Evolutionary conservation across 129 eudicot species (phyloP), one percentile per base, ranked within the genome.

Genomic region (Lactuca saligna): DNA sequence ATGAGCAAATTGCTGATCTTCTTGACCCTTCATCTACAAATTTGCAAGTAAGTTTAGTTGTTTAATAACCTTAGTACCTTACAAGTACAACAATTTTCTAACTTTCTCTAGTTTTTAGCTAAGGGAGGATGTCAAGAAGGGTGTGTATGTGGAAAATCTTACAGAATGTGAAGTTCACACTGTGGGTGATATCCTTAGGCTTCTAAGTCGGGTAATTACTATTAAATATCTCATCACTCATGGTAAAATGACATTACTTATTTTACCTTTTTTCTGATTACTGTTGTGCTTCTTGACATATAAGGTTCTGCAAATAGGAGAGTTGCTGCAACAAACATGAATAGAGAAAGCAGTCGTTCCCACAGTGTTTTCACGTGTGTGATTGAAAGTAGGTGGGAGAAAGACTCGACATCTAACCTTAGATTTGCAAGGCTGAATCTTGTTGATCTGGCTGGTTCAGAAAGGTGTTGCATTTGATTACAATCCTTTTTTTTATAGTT

Each of bases 321-420:
- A 78, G 98, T 93, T 64, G 98, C 98, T 44, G 84, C 98, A 32
- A 93, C 98, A 37, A 89, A 89, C 62, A 93, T 93, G 98, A 93
- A 93, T 78, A 81, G 92, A 71, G 98, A 89, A 78, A 93, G 98
- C 84, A 93, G 98, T 53, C 95, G 98, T n/a, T n/a, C n/a, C n/a
- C n/a, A n/a, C n/a, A n/a, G n/a, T n/a, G n/a, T n/a, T n/a, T n/a
- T n/a, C n/a, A n/a, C n/a, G n/a, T n/a, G n/a, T n/a, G n/a, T n/a
- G n/a, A n/a, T n/a, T n/a, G n/a, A n/a, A n/a, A n/a, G n/a, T n/a
- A n/a, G n/a, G n/a, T n/a, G n/a, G n/a, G n/a, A n/a, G n/a, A n/a
- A n/a, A n/a, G n/a, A n/a, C n/a, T n/a, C n/a, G n/a, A n/a, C n/a
- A n/a, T n/a, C n/a, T n/a, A n/a, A n/a, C n/a, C n/a, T n/a, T n/a